Base-by-base conservation (phyloP, 768 basidiomycete species). In the Podaxis rugospora region DNA sequence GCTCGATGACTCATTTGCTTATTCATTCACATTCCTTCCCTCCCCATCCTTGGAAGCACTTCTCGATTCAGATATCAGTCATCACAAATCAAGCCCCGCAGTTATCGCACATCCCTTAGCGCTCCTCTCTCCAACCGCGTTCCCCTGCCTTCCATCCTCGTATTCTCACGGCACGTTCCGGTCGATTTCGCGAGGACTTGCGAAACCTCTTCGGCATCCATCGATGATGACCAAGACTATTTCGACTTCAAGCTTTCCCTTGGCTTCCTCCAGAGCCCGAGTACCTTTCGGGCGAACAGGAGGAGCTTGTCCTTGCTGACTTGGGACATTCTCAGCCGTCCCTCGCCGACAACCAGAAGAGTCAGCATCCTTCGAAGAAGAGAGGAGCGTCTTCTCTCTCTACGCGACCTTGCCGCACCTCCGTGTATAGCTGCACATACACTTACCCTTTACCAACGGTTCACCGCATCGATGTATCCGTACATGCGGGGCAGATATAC, bases 91-190 rank as follows among this genome's bases (percentile, higher is more conserved):
- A 27, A 14, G n/a, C 18, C 52, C 52, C 52, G 52, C 18, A 54
- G 52, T 54, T 39, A 54, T 54, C 52, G 52, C 52, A 37, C 18
- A 23, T 11, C 7, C 7, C n/a, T 18, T 53, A 9, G 21, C 9
- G 40, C 40, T 13, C 40, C 40, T 42, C 11, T 42, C 16, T 47
- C 46, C 46, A 47, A 47, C 46, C 21, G 21, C 18, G n/a, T 47
- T 47, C 46, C 46, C 25, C 11, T 23, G 10, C 21, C 46, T 47
- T 49, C 47, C 25, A 27, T 54, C 27, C 23, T 51, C 28, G 50
- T 27, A 32, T 51, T 40, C 55, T 28, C 55, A 55, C 55, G 55
- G 55, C 39, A 55, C 55, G 39, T 37, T 42, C 54, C 54, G 37
- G 36, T 55, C 54, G 40, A 42, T 39, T 40, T 25, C 10, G 54